Conservation (phyloP, 1,284 basidiomycete genomes). For the Inonotus obliquus region DNA sequence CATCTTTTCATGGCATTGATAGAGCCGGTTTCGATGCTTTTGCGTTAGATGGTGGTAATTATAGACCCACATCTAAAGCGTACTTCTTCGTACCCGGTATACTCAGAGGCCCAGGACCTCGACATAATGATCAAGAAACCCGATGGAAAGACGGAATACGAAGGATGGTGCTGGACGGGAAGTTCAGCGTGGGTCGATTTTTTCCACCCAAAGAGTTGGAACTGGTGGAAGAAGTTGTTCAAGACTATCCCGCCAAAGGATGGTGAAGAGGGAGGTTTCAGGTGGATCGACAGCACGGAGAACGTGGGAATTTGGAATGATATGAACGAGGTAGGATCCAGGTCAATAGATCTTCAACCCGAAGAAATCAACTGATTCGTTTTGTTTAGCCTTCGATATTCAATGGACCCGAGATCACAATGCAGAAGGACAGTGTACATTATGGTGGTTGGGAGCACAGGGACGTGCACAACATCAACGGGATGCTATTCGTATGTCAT, state of each 20-base stretch:
- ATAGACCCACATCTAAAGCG: conserved; percentile 96
- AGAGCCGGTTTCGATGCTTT: no score
- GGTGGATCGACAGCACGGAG: conserved; percentile 74
- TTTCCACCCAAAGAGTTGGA: conserved; percentile 88
- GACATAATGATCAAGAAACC: conserved; percentile 81
- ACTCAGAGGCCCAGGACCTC: conserved; percentile 78
- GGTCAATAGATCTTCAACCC: conserved; percentile 1
- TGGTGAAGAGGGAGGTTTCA: conserved; percentile 48
- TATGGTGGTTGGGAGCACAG: conserved; percentile 96
- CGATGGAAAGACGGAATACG: conserved; percentile 79
- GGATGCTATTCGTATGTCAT: conserved; percentile 70
- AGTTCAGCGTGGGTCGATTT: conserved; percentile 96
- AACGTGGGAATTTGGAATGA: conserved; percentile 96
- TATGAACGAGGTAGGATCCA: conserved; percentile 88
- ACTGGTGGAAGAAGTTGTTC: conserved; percentile 89
- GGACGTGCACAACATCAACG: conserved; percentile 92
- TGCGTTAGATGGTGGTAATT: conserved; percentile 46
- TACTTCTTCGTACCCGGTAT: conserved; percentile 76
- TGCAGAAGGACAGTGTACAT: conserved; percentile 93
- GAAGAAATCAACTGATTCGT: not conserved
- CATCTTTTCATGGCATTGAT: not conserved
- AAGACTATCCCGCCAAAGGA: conserved; percentile 46
- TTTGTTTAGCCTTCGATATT: conserved; percentile 82
- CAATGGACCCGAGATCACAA: conserved; percentile 97
- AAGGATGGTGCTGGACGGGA: conserved; percentile 99